These are phyloP conservation scores for Cyberlindnera sargentensis DNA, from an alignment of 805 yeast genomes.

Conservation along the genomic window DNA sequence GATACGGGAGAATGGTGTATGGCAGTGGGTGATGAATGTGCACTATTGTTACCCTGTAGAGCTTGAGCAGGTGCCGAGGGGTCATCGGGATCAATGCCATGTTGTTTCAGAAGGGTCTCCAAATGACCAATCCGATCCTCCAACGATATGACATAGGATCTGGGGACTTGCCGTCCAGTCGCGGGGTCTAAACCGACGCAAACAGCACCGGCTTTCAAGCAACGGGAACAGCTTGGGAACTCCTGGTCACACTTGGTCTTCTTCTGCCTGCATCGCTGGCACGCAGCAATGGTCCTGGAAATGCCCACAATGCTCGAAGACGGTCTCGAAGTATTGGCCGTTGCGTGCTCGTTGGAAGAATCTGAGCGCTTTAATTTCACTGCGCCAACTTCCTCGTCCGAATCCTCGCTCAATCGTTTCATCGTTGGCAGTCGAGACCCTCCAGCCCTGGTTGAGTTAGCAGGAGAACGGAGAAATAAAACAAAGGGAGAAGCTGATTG, in stretches of 20 bases:
- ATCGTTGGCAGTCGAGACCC: too few relatives aligned
- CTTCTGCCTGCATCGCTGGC: conserved; percentile 72
- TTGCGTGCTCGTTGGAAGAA: not conserved
- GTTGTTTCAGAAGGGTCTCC: conserved; percentile 39
- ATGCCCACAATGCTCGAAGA: conserved; percentile 32
- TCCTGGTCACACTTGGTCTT: conserved; percentile 58
- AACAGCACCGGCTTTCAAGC: conserved; percentile 54
- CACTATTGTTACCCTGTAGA: not conserved
- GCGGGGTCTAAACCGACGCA: conserved; percentile 86
- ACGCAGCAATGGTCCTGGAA: conserved; percentile 71
- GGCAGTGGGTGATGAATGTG: not conserved
- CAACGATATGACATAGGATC: conserved; percentile 67
- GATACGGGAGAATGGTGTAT: conserved; percentile 1
- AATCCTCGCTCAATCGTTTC: too few relatives aligned
- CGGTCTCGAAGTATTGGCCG: conserved; percentile 5
- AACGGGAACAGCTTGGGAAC: conserved; percentile 49
- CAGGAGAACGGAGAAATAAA: too few relatives aligned
- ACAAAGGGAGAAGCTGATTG: too few relatives aligned
- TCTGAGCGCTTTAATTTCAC: too few relatives aligned
- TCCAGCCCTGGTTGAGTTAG: too few relatives aligned
- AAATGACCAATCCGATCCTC: conserved; percentile 59
- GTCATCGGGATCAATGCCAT: conserved; percentile 33
- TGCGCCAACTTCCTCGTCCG: too few relatives aligned
- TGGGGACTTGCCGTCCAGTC: conserved; percentile 79
- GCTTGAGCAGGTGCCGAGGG: not conserved